Conservation (phyloP, 495 filamentous ascomycete species). For the Neurospora cerealis region DNA sequence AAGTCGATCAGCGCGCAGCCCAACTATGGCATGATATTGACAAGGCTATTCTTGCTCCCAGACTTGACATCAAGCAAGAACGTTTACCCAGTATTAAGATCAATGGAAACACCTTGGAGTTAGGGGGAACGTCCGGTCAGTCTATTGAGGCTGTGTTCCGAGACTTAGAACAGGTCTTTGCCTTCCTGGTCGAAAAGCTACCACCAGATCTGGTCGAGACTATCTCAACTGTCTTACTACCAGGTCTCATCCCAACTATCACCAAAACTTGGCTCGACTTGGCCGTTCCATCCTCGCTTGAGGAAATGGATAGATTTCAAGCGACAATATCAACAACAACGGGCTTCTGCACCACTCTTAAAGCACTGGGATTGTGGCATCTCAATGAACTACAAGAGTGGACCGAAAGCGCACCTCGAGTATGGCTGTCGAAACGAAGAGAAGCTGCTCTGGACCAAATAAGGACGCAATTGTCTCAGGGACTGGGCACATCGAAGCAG, state of each 20-base stretch:
- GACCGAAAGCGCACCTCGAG: conserved; percentile 64
- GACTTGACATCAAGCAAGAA: conserved; percentile 28
- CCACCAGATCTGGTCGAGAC: conserved; percentile 51
- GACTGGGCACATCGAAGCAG: conserved; percentile 48
- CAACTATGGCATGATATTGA: conserved; percentile 44
- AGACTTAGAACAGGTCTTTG: conserved; percentile 52
- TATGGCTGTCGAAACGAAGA: conserved; percentile 80
- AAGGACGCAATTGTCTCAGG: conserved; percentile 53
- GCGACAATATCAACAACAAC: conserved; percentile 47
- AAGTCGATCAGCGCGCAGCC: conserved; percentile 38
- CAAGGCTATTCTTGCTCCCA: conserved; percentile 37
- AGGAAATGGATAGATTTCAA: conserved; percentile 60
- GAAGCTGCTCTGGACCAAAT: conserved; percentile 67
- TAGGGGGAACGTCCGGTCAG: conserved; percentile 25
- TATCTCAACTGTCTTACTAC: conserved; percentile 58
- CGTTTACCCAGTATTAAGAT: conserved; percentile 24
- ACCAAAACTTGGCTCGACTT: conserved; percentile 65
- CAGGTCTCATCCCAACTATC: conserved; percentile 52
- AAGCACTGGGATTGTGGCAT: conserved; percentile 55
- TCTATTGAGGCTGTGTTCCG: conserved; percentile 39
- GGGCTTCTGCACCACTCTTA: conserved; percentile 52
- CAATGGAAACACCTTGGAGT: conserved; percentile 24
- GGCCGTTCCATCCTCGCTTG: conserved; percentile 61
- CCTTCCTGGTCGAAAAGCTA: conserved; percentile 54
- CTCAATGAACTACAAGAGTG: conserved; percentile 65